Conservation (phyloP, 371 early-diverging fungal genomes). For the Thermomucor indicae-seudaticae region DNA sequence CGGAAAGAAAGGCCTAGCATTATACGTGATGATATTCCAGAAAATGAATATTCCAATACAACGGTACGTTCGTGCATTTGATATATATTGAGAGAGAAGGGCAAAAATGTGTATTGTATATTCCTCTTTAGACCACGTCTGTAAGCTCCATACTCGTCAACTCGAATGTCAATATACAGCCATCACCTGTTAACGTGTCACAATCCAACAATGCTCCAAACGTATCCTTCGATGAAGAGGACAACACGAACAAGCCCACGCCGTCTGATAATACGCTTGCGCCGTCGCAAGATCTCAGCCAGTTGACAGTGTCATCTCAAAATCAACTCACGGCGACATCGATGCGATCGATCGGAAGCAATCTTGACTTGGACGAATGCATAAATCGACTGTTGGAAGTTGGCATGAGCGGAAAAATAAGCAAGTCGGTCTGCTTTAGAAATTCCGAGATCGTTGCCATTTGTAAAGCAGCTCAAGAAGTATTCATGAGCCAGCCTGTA, state of each 20-base stretch:
- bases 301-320: slow-evolving; percentile 31
- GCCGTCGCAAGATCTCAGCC: slow-evolving; percentile 19
- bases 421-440: slow-evolving; percentile 71
- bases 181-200: slow-evolving; percentile 4
- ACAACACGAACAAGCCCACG: neutral
- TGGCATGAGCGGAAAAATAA: slow-evolving; percentile 66
- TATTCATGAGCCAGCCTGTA: slow-evolving; percentile 89
- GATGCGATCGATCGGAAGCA: slow-evolving; percentile 40
- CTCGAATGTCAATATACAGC: slow-evolving; percentile 10
- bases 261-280: too few relatives aligned
- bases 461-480: slow-evolving; percentile 84
- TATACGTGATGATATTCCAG: slow-evolving; percentile 34
- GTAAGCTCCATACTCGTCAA: slow-evolving; percentile 43
- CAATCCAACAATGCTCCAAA: slow-evolving; percentile 2
- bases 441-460: slow-evolving; percentile 90
- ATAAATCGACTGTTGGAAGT: slow-evolving; percentile 78
- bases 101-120: neutral
- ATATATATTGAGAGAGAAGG: neutral
- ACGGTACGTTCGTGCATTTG: slow-evolving; percentile 13
- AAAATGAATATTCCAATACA: slow-evolving; percentile 38
- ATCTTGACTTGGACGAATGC: slow-evolving; percentile 83
- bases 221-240: neutral
- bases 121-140: slow-evolving; percentile 22
- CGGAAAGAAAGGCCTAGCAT: slow-evolving; percentile 42
- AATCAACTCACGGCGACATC: slow-evolving; percentile 46